A percentile compares a stretch with the other conserved stretches of the same genome.
These are phyloP conservation scores for Beta macrorhiza DNA, from an alignment of 179 eudicot species.

Conservation along the genomic window DNA sequence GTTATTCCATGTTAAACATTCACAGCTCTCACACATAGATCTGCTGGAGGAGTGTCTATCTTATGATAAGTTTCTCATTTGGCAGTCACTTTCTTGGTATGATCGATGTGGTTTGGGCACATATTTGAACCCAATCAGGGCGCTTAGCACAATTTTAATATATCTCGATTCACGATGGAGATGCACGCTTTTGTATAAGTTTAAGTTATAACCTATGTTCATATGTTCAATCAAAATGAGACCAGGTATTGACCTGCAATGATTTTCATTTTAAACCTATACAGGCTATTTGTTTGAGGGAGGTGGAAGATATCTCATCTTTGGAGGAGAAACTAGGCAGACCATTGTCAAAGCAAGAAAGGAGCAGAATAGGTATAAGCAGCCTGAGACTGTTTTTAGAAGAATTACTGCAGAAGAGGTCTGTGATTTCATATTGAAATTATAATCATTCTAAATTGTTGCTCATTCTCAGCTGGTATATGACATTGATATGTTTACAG, in stretches of 20 bases:
- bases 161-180: not conserved
- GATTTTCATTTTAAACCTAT: not conserved
- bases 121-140: not conserved
- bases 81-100: not conserved
- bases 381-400: slow-evolving; percentile 85
- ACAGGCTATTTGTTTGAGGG: slow-evolving; percentile 77
- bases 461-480: slow-evolving; percentile 13
- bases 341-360: slow-evolving; percentile 72
- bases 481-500: slow-evolving; percentile 34
- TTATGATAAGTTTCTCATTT: not conserved
- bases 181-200: not conserved
- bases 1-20: too few species aligned
- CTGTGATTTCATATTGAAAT: slow-evolving; percentile 4
- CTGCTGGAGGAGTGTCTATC: not conserved
- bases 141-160: not conserved
- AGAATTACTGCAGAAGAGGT: slow-evolving; percentile 87
- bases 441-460: not conserved
- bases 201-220: not conserved
- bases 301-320: slow-evolving; percentile 77
- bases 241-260: not conserved
- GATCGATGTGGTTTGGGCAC: not conserved
- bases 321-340: slow-evolving; percentile 92
- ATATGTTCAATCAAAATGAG: not conserved
- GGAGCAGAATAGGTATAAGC: slow-evolving; percentile 90
- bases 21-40: too few species aligned